Evolutionary conservation across 306 rosid genomes (phyloP).

Genomic region (Casuarina cunninghamiana): DNA sequence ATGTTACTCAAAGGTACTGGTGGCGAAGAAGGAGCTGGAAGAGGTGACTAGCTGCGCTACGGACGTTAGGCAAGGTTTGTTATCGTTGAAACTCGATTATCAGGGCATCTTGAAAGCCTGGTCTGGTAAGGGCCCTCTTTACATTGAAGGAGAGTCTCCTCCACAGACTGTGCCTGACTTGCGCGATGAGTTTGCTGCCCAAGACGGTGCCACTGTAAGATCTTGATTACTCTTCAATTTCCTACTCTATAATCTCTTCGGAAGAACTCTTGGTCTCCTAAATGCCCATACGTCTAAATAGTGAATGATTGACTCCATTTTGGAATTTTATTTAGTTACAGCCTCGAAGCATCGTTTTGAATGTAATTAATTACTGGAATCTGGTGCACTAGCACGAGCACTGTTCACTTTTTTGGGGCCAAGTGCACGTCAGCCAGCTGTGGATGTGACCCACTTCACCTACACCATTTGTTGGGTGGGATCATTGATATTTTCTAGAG

Average conservation of each 20-base stretch:
- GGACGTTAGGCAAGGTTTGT: conserved; percentile 27
- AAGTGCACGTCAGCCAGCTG: conserved; percentile 9
- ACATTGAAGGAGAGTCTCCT: conserved; percentile 48
- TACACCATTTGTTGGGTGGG: neutral
- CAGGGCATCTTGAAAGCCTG: conserved; percentile 81
- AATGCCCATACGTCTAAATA: too few species aligned
- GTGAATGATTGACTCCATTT: too few species aligned
- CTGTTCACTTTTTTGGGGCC: conserved; percentile 14
- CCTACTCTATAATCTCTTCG: neutral
- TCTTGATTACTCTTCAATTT: neutral
- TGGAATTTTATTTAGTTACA: too few species aligned
- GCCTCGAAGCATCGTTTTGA: neutral
- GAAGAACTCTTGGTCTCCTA: neutral
- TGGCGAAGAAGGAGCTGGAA: conserved; percentile 46
- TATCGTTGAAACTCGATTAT: conserved; percentile 82
- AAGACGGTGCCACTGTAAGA: conserved; percentile 48
- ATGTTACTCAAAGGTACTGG: conserved; percentile 81
- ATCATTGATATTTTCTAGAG: neutral
- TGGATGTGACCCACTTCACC: conserved; percentile 8
- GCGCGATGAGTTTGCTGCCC: conserved; percentile 14
- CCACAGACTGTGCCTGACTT: conserved; percentile 75
- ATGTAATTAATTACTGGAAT: conserved; percentile 3
- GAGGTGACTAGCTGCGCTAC: conserved; percentile 48
- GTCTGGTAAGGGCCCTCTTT: conserved; percentile 83
- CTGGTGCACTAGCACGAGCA: neutral